phyloP scores from a whole-genome alignment of 306 rosid genomes.

The Senna siamea region DNA sequence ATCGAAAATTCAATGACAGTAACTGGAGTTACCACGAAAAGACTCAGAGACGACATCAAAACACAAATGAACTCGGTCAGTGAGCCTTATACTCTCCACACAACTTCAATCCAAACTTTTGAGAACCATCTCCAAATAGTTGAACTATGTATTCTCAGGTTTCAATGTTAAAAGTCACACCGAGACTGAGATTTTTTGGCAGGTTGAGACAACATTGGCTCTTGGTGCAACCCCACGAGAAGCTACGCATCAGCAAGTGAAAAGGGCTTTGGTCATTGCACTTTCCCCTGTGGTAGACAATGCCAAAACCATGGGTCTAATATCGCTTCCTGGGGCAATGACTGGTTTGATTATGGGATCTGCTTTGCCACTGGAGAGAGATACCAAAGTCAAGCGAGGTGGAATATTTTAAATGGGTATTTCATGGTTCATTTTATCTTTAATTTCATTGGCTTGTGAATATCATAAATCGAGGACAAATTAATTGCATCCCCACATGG shows the following conservation, averaged over 20 bases:
- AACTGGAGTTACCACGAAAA: constrained; percentile 94
- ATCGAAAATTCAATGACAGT: constrained; percentile 96
- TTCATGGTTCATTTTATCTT: too few relatives aligned
- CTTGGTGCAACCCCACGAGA: constrained; percentile 93
- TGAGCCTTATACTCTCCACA: too few relatives aligned
- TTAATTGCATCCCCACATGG: too few relatives aligned
- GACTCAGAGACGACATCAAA: constrained; percentile 85
- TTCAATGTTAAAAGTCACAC: not conserved
- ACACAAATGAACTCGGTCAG: constrained; percentile 66
- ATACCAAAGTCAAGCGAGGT: too few relatives aligned
- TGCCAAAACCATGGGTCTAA: constrained; percentile 88
- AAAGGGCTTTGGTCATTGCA: constrained; percentile 75
- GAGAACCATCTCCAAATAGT: too few relatives aligned
- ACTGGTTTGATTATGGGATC: constrained; percentile 99
- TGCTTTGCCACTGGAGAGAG: constrained; percentile 89
- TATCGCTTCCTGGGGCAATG: constrained; percentile 97
- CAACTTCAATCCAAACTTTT: too few relatives aligned
- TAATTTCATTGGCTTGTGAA: not conserved
- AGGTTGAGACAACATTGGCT: constrained; percentile 97
- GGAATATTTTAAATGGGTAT: too few relatives aligned
- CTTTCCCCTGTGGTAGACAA: constrained; percentile 90
- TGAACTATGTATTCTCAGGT: not conserved
- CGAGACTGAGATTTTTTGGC: not conserved
- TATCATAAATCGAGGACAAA: too few relatives aligned
- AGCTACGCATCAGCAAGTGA: constrained; percentile 88